Base-by-base conservation (phyloP, 2,329 filamentous ascomycete species). In the Xylariaceae sp. region DNA sequence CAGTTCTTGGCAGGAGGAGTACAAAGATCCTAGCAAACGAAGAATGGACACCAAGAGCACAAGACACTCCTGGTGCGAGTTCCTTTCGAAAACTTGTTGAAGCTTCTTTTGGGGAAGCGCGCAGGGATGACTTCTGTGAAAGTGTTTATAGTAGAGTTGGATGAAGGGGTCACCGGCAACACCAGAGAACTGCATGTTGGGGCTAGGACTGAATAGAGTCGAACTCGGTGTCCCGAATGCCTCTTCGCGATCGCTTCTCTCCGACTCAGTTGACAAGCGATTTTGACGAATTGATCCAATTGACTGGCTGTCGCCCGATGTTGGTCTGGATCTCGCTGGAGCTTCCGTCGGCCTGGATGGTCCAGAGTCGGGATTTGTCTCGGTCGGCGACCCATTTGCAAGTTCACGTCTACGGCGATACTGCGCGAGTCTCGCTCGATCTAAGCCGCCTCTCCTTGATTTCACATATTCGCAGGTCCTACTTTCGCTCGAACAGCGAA, bases 381-480 rank as follows among this genome's bases (percentile, higher is more conserved):
- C 38, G 42, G 50, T 39, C 52, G 51, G 50, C 45, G 50, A 55
- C 39, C 45, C 49, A 48, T 31, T n/a, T n/a, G n/a, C 38, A 18
- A 42, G 19, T 18, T 45, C 40, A 14, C 42, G 14, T 42, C 53
- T 47, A 1, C 43, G 56, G 40, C 57, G 57, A n/a, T 50, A 48
- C 48, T 51, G 50, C 2, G 57, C 57, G 18, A 59, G 52, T 17
- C 45, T 50, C 1, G 52, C 50, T 41, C 54, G 50, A 42, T 51
- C 55, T 19, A 59, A 41, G 10, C 57, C 57, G 6, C 57, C 57
- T 52, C 57, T 53, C 28, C 55, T 49, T 40, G 57, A 59, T 40
- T 59, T 59, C n/a, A 59, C 52, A n/a, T 59, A 59, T 16, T 59
- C 39, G 18, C 57, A 59, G 5, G 48, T 57, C 42, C 48, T 54